Base-by-base conservation (phyloP, 768 basidiomycete genomes). In the Pisolithus albus region DNA sequence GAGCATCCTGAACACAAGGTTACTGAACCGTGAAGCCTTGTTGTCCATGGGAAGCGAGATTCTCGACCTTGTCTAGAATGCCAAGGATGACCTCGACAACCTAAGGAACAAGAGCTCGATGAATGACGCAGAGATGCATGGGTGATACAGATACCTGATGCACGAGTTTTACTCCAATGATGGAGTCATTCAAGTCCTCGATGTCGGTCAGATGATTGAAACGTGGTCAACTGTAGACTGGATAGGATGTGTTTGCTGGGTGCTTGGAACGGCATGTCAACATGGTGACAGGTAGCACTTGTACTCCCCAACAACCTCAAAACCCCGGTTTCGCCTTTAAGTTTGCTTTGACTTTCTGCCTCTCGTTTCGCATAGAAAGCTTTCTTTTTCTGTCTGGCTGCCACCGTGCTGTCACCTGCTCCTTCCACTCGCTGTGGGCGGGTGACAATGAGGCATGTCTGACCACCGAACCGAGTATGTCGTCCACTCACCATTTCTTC, bases 1-100 rank as follows among this genome's bases (percentile, higher is more conserved):
- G 64, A 98, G 96, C 0, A 81, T 81, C 59, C 86, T 75, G 69
- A 99, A 99, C 0, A 95, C 96, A 4, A 96, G 96, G 68, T 99
- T 99, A 2, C 96, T 94, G 62, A 99, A 99, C 30, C 95, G 76
- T 38, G 94, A 97, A 4, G 84, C 84, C 47, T 84, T 77, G 64
- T 96, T 98, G 57, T 93, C 86, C 16, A 94, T 83, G 0, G 94
- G 84, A 1, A 94, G 96, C 0, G 82, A 87, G 70, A 16, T 71
- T 64, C 60, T 89, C 83, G 2, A 98, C 79, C 13, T 68, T 65
- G 30, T 85, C 78, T 3, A 98, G 74, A 1, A 93, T 66, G 0
- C 62, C 60, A 9, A 96, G 64, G 10, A 95, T 70, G 11, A 80
- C 75, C 36, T 65, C 57, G 7, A 90, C 77, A 23, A 78, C 81